Conservation (phyloP, 371 early-diverging fungal species). For the Mortierella sp. region DNA sequence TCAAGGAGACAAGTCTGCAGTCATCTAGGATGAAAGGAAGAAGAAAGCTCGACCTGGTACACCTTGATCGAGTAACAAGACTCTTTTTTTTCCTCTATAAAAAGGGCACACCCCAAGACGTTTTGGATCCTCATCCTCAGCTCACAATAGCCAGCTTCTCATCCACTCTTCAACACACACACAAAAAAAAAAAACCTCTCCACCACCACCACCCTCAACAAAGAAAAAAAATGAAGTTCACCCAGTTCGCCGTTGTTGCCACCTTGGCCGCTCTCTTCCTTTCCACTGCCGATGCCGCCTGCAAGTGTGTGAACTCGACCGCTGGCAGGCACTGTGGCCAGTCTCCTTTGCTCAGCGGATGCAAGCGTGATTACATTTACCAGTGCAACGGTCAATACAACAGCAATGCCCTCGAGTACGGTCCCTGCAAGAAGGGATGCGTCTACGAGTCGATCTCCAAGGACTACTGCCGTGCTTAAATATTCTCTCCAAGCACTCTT, state of each 20-base stretch:
- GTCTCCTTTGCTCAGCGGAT: constrained; percentile 2
- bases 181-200: no score
- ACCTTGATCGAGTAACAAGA: no score
- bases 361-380: constrained; percentile 4
- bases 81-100: no score
- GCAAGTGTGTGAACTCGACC: not conserved
- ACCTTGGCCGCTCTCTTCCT: not conserved
- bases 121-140: no score
- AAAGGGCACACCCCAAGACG: no score
- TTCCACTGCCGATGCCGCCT: not conserved
- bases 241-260: not conserved
- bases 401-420: constrained; percentile 2
- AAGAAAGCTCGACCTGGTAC: no score
- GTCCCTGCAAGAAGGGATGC: constrained; percentile 3
- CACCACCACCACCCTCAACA: no score
- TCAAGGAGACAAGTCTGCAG: no score
- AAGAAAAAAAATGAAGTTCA: constrained; percentile 13
- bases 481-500: no score
- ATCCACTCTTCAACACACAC: no score
- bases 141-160: no score
- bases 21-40: no score
- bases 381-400: constrained; percentile 7
- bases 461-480: constrained; percentile 5
- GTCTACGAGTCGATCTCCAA: constrained; percentile 3
- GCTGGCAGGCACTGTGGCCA: constrained; percentile 4